phyloP scores from a whole-genome alignment of 768 basidiomycete species.

The Symmetrospora coprosmae region DNA sequence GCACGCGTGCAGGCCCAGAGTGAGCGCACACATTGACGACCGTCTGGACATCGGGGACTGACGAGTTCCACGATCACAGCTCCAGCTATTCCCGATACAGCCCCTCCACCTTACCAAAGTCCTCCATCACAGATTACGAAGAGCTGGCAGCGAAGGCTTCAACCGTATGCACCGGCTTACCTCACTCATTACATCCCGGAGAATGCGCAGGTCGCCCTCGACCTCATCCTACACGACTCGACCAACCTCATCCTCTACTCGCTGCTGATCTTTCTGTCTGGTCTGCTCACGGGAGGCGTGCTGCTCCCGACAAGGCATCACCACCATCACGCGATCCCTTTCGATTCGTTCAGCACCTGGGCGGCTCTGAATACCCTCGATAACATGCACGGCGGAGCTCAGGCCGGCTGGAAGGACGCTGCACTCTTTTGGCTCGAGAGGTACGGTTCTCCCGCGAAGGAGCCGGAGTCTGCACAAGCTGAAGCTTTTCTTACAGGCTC shows the following conservation, averaged over 20 bases:
- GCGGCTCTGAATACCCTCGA: no score
- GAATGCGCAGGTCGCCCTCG: background rate
- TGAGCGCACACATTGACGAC: background rate
- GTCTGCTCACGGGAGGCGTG: background rate
- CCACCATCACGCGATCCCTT: background rate
- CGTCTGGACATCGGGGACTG: background rate
- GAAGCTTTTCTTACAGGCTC: background rate
- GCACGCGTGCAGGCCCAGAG: background rate
- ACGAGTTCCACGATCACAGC: background rate
- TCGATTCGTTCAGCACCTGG: slow-evolving; percentile 1
- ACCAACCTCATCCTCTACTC: slow-evolving; percentile 2
- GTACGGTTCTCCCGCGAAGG: no score
- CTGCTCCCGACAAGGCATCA: background rate
- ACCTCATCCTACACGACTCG: background rate
- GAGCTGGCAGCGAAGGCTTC: background rate
- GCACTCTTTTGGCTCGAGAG: no score
- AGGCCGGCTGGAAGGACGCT: no score
- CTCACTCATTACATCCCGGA: background rate
- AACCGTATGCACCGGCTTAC: background rate
- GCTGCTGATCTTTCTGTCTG: background rate
- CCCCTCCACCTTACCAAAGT: slow-evolving; percentile 17
- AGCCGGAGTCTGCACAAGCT: no score
- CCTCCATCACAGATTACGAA: no score
- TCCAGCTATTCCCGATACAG: slow-evolving; percentile 4
- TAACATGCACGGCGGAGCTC: no score